These are phyloP conservation scores for Picochlorum sp. DNA, from an alignment of 139 green algal genomes.

Conservation along the genomic window DNA sequence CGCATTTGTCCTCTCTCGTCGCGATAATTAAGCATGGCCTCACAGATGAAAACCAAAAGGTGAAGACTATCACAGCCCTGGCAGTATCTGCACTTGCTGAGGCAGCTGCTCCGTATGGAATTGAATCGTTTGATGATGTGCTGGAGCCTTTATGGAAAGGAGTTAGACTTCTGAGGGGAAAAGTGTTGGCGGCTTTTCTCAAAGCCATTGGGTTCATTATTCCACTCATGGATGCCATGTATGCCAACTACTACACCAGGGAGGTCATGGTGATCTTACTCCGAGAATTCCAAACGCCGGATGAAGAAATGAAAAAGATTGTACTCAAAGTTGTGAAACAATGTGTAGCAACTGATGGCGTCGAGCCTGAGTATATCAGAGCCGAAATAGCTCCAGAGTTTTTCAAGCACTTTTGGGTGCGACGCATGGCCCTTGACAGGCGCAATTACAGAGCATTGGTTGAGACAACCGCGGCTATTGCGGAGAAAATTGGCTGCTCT, in stretches of 20 bases:
- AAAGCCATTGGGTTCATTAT: constrained; percentile 98
- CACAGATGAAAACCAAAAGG: constrained; percentile 71
- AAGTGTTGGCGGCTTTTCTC: constrained; percentile 84
- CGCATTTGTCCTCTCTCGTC: constrained; percentile 91
- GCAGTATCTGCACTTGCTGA: constrained; percentile 92
- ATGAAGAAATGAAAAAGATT: constrained; percentile 99
- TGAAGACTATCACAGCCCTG: constrained; percentile 95
- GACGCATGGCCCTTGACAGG: constrained; percentile 94
- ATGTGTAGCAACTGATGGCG: constrained; percentile 92
- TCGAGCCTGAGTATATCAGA: constrained; percentile 90
- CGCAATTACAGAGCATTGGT: constrained; percentile 88
- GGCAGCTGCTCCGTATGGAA: constrained; percentile 89
- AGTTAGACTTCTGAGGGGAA: constrained; percentile 84
- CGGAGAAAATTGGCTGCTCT: constrained; percentile 67
- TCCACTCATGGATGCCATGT: constrained; percentile 96
- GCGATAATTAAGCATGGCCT: constrained; percentile 94
- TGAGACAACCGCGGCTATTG: constrained; percentile 92
- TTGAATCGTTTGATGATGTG: constrained; percentile 97
- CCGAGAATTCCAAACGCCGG: constrained; percentile 92
- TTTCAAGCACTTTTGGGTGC: constrained; percentile 96
- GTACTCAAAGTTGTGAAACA: constrained; percentile 99
- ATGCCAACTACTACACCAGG: constrained; percentile 96
- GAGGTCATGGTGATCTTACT: constrained; percentile 92
- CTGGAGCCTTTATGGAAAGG: constrained; percentile 97
- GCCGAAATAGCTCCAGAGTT: constrained; percentile 87